phyloP scores from a whole-genome alignment of 2,329 filamentous ascomycete species.

The Pseudogymnoascus sp. region DNA sequence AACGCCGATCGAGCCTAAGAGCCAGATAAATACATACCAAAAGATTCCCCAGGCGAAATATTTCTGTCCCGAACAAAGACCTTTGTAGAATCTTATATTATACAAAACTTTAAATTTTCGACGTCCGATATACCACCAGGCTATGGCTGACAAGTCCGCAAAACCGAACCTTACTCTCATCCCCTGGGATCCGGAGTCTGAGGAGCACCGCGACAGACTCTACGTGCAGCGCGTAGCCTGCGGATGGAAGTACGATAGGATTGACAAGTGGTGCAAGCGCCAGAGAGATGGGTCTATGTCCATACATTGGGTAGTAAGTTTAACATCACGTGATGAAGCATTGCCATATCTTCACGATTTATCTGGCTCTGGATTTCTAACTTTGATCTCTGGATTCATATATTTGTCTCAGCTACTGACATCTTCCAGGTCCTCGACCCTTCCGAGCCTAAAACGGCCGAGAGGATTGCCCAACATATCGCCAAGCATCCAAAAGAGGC shows the following conservation, averaged over 20 bases:
- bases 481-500: constrained; percentile 17
- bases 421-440: constrained; percentile 14
- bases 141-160: not conserved
- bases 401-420: not conserved
- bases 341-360: not conserved
- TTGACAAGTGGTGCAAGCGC: constrained; percentile 22
- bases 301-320: constrained; percentile 22
- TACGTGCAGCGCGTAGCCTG: constrained; percentile 39
- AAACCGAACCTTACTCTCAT: constrained; percentile 31
- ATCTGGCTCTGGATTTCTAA: not conserved
- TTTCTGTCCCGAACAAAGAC: not conserved
- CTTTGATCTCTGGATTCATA: not conserved
- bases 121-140: not conserved
- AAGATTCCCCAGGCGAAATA: not conserved
- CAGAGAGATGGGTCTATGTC: constrained; percentile 18
- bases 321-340: not conserved
- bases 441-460: constrained; percentile 15
- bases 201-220: constrained; percentile 34
- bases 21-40: not conserved
- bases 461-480: constrained; percentile 18
- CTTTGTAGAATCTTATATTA: not conserved
- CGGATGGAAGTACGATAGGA: constrained; percentile 36
- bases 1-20: not conserved
- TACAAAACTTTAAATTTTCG: not conserved
- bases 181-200: constrained; percentile 37